Conservation (phyloP, 139 green algal species). For the Chlamydomonas schloesseri region DNA sequence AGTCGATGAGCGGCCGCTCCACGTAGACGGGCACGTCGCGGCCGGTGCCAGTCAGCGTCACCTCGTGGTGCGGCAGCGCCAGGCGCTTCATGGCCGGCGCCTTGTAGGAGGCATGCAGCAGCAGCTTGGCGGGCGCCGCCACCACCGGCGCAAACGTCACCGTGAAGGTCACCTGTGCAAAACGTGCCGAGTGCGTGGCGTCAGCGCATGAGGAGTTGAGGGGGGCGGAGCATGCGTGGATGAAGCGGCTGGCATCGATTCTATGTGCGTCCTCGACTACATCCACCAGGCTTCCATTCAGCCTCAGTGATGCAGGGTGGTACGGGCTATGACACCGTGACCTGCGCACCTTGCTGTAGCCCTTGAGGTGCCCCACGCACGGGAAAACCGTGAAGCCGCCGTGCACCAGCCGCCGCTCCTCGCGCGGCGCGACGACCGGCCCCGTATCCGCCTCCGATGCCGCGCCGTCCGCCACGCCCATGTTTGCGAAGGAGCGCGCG, state of each 20-base stretch:
- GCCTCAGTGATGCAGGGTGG: too few species aligned
- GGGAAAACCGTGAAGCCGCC: conserved; percentile 50
- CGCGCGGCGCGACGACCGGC: background rate
- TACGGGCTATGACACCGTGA: too few species aligned
- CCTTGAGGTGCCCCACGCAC: conserved; percentile 44
- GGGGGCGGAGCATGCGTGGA: too few species aligned
- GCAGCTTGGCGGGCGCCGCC: conserved; percentile 4
- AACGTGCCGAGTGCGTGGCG: too few species aligned
- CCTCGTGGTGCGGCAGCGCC: conserved; percentile 17
- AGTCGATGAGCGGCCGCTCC: conserved; percentile 61
- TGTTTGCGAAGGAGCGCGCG: conserved; percentile 18
- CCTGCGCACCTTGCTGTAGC: conserved; percentile 43
- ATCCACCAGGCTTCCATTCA: too few species aligned
- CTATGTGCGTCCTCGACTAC: too few species aligned
- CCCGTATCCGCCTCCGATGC: background rate
- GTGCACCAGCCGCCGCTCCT: conserved; percentile 37
- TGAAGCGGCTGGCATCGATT: too few species aligned
- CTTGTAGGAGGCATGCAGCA: conserved; percentile 29
- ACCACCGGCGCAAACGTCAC: conserved; percentile 56
- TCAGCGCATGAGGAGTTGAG: too few species aligned
- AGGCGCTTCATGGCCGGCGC: conserved; percentile 43
- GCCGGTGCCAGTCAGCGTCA: conserved; percentile 55
- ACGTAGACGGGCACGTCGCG: conserved; percentile 67
- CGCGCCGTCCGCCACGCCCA: background rate
- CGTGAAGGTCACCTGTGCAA: conserved; percentile 9